Evolutionary conservation across 805 yeast genomes (phyloP), one percentile per base, ranked within the genome.

Genomic region (Nakazawaea wyomingensis): DNA sequence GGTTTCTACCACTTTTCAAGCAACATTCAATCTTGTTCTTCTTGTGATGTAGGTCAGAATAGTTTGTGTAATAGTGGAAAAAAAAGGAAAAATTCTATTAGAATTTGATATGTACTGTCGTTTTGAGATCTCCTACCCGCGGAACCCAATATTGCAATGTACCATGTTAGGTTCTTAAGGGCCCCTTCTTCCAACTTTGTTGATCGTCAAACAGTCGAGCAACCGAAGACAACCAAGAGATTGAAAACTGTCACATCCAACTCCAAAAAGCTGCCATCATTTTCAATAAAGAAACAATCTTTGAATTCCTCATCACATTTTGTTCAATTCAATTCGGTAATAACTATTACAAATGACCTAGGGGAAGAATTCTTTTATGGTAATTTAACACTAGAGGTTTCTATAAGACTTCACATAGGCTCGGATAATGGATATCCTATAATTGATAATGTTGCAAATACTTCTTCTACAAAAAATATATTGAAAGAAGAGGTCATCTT

Each of bases 331-430:
- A 27, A 30, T 21, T 34, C 45, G 13, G 33, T 60, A 1, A 18
- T 57, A 10, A 49, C 61, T 1, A 44, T 68, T 13, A 53, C 66
- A 2, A 68, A 68, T 35, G 73, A 68, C 45, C 56, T 68, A 2
- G 73, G 73, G 3, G 72, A 68, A 19, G 53, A 52, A 34, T 60
- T 57, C 44, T 67, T 64, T 51, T 56, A 55, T 39, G 72, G 71
- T 5, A 49, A 54, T 20, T 50, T 54, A 2, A 2, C 21, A 42
- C 0, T 41, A 53, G 21, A 35, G 30, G 27, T n/a, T 7, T n/a
- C 35, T 3, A 38, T 38, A 9, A 3, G 31, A 10, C 27, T 24
- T 26, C 10, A 24, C 9, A n/a, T 7, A 4, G 39, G n/a, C n/a
- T n/a, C n/a, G n/a, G n/a, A n/a, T n/a, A n/a, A n/a, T n/a, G n/a